Evolutionary conservation across 305 asterid species (phyloP).

Genomic region (Solanum hybrid): DNA sequence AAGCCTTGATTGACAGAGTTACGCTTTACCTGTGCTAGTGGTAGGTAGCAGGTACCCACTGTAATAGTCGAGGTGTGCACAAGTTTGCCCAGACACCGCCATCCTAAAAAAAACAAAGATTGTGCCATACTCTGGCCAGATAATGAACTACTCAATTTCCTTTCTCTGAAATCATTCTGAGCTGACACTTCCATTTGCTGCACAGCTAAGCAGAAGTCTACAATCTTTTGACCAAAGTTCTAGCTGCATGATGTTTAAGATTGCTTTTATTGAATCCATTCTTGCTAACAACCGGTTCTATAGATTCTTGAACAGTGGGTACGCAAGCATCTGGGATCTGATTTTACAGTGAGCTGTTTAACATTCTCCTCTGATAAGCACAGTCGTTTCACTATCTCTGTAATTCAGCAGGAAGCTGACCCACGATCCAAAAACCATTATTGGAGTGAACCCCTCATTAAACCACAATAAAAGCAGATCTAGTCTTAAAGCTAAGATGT

Average conservation of each 20-base stretch:
- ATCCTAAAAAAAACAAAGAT: neutral
- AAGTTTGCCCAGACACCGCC: neutral
- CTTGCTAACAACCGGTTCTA: neutral
- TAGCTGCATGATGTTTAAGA: neutral
- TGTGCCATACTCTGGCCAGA: neutral
- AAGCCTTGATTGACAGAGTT: neutral
- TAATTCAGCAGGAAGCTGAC: neutral
- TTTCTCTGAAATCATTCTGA: neutral
- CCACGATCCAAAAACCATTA: neutral
- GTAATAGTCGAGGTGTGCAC: neutral
- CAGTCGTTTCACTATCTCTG: neutral
- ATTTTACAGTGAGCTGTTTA: neutral
- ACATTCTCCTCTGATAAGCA: neutral
- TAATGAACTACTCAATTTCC: neutral
- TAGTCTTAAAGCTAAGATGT: neutral
- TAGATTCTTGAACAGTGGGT: neutral
- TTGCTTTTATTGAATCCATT: neutral
- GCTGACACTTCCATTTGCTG: neutral
- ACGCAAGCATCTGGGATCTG: neutral
- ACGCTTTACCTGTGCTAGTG: neutral
- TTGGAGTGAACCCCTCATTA: neutral
- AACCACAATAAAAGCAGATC: neutral
- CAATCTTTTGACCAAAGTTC: neutral
- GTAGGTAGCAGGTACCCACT: neutral
- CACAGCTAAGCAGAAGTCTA: neutral